Conservation (phyloP, 257 asterid species). For the Linderniella brevidens region DNA sequence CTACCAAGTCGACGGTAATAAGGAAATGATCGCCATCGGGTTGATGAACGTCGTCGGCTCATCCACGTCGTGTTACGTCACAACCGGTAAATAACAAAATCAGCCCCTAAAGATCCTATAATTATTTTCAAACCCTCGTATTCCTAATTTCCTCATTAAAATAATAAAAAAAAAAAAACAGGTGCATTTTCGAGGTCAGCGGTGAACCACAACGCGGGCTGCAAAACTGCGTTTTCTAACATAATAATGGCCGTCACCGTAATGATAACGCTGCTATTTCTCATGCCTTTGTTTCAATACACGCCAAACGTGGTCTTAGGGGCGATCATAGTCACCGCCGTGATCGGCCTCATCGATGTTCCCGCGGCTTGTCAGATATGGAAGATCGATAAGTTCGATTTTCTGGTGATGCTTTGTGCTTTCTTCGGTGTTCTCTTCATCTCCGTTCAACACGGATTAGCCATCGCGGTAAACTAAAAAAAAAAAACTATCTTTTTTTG, state of each 20-base stretch:
- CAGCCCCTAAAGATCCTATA: background rate
- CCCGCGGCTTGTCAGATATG: constrained; percentile 54
- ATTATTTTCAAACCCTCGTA: too few species aligned
- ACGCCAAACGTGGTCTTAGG: constrained; percentile 76
- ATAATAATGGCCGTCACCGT: constrained; percentile 72
- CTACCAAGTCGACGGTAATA: constrained; percentile 94
- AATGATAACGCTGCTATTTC: constrained; percentile 61
- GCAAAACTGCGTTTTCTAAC: constrained; percentile 66
- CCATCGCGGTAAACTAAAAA: constrained; percentile 45
- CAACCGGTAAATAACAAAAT: constrained; percentile 19
- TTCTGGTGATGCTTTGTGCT: constrained; percentile 64
- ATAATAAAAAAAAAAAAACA: too few species aligned
- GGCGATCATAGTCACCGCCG: constrained; percentile 86
- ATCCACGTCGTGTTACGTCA: constrained; percentile 81
- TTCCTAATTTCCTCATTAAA: constrained; percentile 2
- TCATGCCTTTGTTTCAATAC: constrained; percentile 81
- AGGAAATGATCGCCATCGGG: constrained; percentile 98
- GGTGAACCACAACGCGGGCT: constrained; percentile 85
- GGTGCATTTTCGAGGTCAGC: constrained; percentile 98
- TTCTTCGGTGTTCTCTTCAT: constrained; percentile 88
- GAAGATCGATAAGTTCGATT: constrained; percentile 94
- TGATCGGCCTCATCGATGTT: constrained; percentile 70
- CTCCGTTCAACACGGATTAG: constrained; percentile 88
- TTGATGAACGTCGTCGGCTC: constrained; percentile 95
- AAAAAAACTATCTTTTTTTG: too few species aligned